phyloP scores from a whole-genome alignment of 768 basidiomycete genomes.

The Sutorius australiensis region DNA sequence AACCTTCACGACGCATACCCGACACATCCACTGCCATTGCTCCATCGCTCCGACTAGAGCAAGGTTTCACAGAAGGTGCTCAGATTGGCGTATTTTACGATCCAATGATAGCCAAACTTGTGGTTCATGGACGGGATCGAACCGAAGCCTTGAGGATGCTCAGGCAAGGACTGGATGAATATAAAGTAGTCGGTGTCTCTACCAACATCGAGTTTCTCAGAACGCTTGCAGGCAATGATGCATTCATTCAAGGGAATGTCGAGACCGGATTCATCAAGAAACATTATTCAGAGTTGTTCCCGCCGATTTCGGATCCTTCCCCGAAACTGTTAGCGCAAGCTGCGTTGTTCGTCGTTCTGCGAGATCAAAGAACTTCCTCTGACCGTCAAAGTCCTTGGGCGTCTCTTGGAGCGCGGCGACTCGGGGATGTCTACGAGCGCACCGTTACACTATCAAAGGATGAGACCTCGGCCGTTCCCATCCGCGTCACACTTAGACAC shows the following conservation, averaged over 20 bases:
- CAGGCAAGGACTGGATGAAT: conserved; percentile 78
- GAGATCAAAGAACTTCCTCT: conserved; percentile 45
- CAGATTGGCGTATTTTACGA: conserved; percentile 89
- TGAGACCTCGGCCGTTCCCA: conserved; percentile 34
- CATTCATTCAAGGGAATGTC: conserved; percentile 75
- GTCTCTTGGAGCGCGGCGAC: conserved; percentile 67
- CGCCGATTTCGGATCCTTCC: conserved; percentile 52
- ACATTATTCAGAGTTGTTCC: conserved; percentile 81
- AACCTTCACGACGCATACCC: conserved; percentile 22
- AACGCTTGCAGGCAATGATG: conserved; percentile 67
- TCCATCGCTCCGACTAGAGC: conserved; percentile 79
- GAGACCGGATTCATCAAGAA: conserved; percentile 96
- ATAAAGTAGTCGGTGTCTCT: conserved; percentile 85
- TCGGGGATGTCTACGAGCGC: conserved; percentile 68
- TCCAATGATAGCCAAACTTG: conserved; percentile 89
- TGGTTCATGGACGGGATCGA: conserved; percentile 82
- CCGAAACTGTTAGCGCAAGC: conserved; percentile 71
- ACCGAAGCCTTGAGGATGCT: conserved; percentile 80
- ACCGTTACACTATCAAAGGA: conserved; percentile 61
- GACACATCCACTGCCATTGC: conserved; percentile 29
- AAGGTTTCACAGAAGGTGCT: conserved; percentile 78
- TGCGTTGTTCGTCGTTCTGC: conserved; percentile 69
- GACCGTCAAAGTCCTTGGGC: conserved; percentile 58
- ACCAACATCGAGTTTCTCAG: conserved; percentile 91
- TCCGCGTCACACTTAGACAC: conserved; percentile 41